A percentile compares a stretch with the other conserved stretches of the same genome.
Evolutionary conservation across 345 rosid species (phyloP).

Genomic region (Euclidium syriacum): DNA sequence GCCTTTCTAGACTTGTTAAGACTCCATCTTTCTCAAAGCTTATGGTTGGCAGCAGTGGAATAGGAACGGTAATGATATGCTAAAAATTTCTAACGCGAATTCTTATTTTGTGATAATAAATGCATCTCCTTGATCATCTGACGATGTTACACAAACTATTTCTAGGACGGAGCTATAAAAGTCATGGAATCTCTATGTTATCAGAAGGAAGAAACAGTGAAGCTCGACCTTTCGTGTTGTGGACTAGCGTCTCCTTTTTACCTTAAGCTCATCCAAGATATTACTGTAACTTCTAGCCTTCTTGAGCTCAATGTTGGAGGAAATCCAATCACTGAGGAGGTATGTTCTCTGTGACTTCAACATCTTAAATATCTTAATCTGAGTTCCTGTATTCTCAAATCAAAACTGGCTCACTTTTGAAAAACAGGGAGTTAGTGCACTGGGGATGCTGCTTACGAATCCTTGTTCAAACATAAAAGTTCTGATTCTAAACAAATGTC

Average conservation of each 20-base stretch:
- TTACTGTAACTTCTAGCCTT: conserved; percentile 41
- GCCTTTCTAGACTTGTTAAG: conserved; percentile 66
- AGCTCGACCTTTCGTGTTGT: conserved; percentile 73
- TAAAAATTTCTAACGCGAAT: neutral
- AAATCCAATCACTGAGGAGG: conserved; percentile 66
- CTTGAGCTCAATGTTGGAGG: conserved; percentile 72
- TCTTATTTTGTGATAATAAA: neutral
- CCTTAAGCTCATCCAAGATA: conserved; percentile 34
- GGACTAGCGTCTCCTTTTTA: conserved; percentile 46
- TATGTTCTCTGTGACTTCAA: conserved; percentile 29
- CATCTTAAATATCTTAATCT: neutral
- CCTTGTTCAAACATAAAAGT: conserved; percentile 58
- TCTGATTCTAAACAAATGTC: conserved; percentile 63
- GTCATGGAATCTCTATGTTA: conserved; percentile 49
- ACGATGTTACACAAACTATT: conserved; percentile 3
- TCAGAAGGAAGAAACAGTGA: conserved; percentile 53
- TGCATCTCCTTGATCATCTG: conserved; percentile 3
- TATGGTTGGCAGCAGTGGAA: conserved; percentile 68
- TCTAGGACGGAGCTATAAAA: conserved; percentile 66
- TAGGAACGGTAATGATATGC: conserved; percentile 60
- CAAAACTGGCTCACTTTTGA: neutral
- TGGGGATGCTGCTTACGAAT: conserved; percentile 53
- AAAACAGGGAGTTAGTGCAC: conserved; percentile 57
- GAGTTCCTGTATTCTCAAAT: conserved; percentile 1
- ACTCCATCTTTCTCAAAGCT: conserved; percentile 56